phyloP scores from a whole-genome alignment of 495 filamentous ascomycete species.

The Neurospora sp. region DNA sequence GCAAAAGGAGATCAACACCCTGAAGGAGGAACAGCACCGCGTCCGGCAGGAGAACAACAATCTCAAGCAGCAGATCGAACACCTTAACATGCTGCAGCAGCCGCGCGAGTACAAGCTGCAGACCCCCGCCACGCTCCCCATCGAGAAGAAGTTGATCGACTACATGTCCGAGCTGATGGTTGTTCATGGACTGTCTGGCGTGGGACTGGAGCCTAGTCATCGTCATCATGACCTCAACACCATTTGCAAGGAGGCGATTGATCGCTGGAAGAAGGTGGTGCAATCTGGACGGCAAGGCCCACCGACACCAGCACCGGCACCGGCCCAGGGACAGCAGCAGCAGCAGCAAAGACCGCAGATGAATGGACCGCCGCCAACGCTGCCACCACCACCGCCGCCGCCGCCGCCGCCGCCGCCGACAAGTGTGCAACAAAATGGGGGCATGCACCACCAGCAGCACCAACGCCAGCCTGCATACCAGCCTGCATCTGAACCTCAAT shows the following conservation, averaged over 20 bases:
- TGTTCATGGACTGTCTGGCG: slow-evolving; percentile 7
- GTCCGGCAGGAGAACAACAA: slow-evolving; percentile 63
- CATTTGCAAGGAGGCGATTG: slow-evolving; percentile 36
- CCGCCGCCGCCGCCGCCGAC: background rate
- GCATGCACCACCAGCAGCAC: background rate
- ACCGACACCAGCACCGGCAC: background rate
- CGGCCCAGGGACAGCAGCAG: background rate
- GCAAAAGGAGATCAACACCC: slow-evolving; percentile 51
- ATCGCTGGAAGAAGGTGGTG: slow-evolving; percentile 41
- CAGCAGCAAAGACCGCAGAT: background rate
- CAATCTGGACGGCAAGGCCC: background rate
- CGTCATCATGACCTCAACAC: slow-evolving; percentile 36
- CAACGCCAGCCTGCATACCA: background rate
- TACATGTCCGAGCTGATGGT: slow-evolving; percentile 25
- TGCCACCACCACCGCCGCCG: background rate
- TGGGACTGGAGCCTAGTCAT: slow-evolving; percentile 34
- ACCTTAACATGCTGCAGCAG: slow-evolving; percentile 56
- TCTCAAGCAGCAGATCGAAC: slow-evolving; percentile 59
- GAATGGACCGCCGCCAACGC: background rate
- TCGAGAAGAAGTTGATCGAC: slow-evolving; percentile 35
- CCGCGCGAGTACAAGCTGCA: slow-evolving; percentile 61
- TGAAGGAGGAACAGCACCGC: slow-evolving; percentile 50
- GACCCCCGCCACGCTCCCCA: slow-evolving; percentile 50
- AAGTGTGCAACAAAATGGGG: background rate
- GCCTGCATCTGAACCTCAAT: background rate